Evolutionary conservation across 2,329 filamentous ascomycete species (phyloP), one percentile per base, ranked within the genome.

Genomic region (Sporothrix euskadiensis): DNA sequence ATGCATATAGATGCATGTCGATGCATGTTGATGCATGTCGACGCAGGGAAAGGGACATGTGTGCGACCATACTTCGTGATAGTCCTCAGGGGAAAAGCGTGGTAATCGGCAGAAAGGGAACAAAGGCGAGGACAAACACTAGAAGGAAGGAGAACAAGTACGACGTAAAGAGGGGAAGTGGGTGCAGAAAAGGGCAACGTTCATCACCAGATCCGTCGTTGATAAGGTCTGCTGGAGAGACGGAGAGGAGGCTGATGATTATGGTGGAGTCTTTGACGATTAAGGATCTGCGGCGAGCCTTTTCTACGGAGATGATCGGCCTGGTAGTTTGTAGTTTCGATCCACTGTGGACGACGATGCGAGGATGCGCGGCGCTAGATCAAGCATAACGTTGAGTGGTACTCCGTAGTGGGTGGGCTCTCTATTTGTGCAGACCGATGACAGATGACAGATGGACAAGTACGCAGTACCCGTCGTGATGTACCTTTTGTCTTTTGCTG

Each of bases 251-350:
- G 16, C 49, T n/a, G n/a, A 10, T 41, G 39, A 10, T 41, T 41
- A 10, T 44, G 49, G 52, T 54, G 52, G 52, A 16, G 22, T 16
- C 52, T 6, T 12, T 44, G 41, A 9, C 41, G 41, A 44, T 44
- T 8, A 14, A 35, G 59, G 35, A 63, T 26, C 32, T 44, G 44
- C 14, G 26, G 44, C 22, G 26, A 68, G 26, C 44, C 16, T 26
- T 44, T 35, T 35, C 22, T 32, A 22, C 44, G 65, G 65, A 69
- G 44, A 69, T 54, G 65, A 69, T 69, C 65, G 44, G 44, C 65
- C 26, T 5, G 35, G 35, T 35, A 35, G 35, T 35, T 35, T 35
- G 22, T 16, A 19, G 47, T 5, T 61, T 4, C 8, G 35, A 8
- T 35, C 35, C 35, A 35, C 35, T 35, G 8, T 8, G 8, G 8